phyloP scores from a whole-genome alignment of 2,329 filamentous ascomycete genomes.

The Magnaporthiopsis incrustans region DNA sequence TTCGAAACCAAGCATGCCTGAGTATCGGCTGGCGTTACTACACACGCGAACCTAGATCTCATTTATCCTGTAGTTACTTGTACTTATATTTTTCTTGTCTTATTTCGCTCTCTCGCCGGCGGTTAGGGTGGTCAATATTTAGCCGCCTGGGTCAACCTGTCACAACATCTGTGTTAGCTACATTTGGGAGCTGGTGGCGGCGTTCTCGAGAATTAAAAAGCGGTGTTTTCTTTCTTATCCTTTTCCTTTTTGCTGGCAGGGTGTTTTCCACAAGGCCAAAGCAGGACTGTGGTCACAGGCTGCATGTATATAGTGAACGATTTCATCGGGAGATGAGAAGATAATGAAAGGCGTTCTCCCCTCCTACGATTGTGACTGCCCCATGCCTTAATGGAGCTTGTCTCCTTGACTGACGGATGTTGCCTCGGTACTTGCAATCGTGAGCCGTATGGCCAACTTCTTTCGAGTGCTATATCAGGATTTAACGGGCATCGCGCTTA shows the following conservation, averaged over 20 bases:
- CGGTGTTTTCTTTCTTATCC: background rate
- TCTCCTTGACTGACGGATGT: too few relatives aligned
- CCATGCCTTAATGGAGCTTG: too few relatives aligned
- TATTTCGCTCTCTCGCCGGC: conserved; percentile 24
- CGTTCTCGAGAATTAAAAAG: conserved; percentile 10
- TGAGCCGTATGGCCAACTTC: too few relatives aligned
- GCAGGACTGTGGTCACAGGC: background rate
- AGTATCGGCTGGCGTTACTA: conserved; percentile 19
- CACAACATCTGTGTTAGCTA: conserved; percentile 32
- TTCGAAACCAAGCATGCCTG: conserved; percentile 20
- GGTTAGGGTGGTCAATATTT: conserved; percentile 7
- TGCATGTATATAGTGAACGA: conserved; percentile 6
- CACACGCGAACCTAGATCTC: conserved; percentile 22
- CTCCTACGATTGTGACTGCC: background rate
- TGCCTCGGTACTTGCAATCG: too few relatives aligned
- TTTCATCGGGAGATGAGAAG: conserved; percentile 6
- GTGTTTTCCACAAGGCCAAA: background rate
- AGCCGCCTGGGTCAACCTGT: conserved; percentile 16
- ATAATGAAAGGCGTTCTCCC: conserved; percentile 7
- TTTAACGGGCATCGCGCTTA: too few relatives aligned
- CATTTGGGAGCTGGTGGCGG: conserved; percentile 14
- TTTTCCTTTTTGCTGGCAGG: background rate
- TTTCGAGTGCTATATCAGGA: too few relatives aligned
- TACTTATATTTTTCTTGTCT: conserved; percentile 38
- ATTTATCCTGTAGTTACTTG: conserved; percentile 34